Evolutionary conservation across 2,329 filamentous ascomycete species (phyloP).

Genomic region (Septoria linicola): DNA sequence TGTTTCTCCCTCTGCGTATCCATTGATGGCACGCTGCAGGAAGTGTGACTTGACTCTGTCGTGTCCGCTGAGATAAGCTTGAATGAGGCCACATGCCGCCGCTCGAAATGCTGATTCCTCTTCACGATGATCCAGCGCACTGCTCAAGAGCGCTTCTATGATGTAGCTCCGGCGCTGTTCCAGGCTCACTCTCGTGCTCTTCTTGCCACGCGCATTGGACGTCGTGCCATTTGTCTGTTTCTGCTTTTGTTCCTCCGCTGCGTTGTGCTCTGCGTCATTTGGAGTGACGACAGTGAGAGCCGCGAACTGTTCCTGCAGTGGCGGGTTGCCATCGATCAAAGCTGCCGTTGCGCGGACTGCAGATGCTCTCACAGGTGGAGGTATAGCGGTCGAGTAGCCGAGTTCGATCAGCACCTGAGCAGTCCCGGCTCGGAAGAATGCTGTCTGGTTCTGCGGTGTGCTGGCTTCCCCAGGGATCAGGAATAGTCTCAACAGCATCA

Average conservation of each 20-base stretch:
- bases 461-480: conserved; percentile 76
- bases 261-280: conserved; percentile 20
- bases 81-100: conserved; percentile 84
- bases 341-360: conserved; percentile 84
- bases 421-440: conserved; percentile 81
- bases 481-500: conserved; percentile 84
- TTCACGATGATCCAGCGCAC: conserved; percentile 67
- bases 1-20: conserved; percentile 78
- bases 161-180: conserved; percentile 65
- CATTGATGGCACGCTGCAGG: conserved; percentile 81
- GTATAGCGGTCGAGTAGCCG: conserved; percentile 72
- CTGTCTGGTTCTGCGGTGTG: conserved; percentile 77
- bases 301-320: conserved; percentile 84
- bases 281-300: conserved; percentile 67
- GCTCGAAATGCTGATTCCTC: conserved; percentile 76
- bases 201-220: conserved; percentile 28
- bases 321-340: conserved; percentile 76
- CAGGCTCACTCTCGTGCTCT: conserved; percentile 32
- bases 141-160: conserved; percentile 85
- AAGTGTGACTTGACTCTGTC: conserved; percentile 81
- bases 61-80: conserved; percentile 87
- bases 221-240: conserved; percentile 31
- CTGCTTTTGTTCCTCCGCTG: conserved; percentile 22
- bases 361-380: conserved; percentile 78
- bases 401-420: conserved; percentile 77